Evolutionary conservation across 169 alveolate genomes (phyloP), one percentile per base, ranked within the genome.

Genomic region (Theileria equi): DNA sequence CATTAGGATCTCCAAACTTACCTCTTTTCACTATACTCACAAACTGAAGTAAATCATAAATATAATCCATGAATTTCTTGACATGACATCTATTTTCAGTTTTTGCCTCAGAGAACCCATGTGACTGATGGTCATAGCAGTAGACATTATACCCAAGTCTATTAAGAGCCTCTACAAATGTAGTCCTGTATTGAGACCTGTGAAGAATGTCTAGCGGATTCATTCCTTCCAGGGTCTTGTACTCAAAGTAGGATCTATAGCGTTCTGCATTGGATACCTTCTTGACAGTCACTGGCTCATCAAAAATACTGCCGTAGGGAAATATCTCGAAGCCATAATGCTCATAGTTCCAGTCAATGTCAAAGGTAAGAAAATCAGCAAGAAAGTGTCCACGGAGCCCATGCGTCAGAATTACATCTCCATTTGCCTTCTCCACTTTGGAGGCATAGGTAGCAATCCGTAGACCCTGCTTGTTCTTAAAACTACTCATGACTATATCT

Each of bases 121-220:
- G 84, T 0, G 88, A 78, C 54, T 82, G 90, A 25, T 52, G 72
- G 55, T 82, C 90, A 43, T 77, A 38, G 2, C 88, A 87, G 59
- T 82, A 82, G 13, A 82, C 87, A 31, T 65, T 57, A 50, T 41
- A 77, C 1, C 88, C 88, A 28, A 64, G 52, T 29, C 71, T 54
- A 43, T 82, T 82, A 6, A 82, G 58, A n/a, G 72, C 45, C 17
- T 82, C 78, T 19, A 82, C 35, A 79, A 81, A 82, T 47, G 83
- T 82, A 34, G 70, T 60, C 36, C 60, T 35, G 40, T 82, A 77
- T 19, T 74, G 41, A 29, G 72, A 82, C 49, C 66, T 59, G 7
- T 65, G 74, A 8, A 52, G 19, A 11, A 70, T 32, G 62, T 70
- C 73, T 36, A 59, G 52, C n/a, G 65, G 31, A 32, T 45, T 44